Base-by-base conservation (phyloP, 192 early-diverging fungal species). In the Coemansia sp. region DNA sequence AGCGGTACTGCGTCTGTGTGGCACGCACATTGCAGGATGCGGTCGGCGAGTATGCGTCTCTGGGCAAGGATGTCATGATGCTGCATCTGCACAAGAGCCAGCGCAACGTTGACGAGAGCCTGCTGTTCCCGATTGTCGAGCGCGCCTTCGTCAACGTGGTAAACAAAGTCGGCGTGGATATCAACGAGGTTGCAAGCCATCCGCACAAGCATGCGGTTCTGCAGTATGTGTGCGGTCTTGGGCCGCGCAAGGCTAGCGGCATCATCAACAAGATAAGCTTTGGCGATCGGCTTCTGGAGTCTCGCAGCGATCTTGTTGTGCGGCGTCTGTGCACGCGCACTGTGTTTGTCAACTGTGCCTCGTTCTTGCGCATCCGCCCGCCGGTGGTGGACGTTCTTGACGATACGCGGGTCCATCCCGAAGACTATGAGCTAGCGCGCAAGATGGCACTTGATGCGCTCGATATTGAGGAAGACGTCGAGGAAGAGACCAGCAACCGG, bases 391-490 rank as follows among this genome's bases (percentile, higher is more conserved):
- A 97, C 70, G 83, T 93, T 33, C 81, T 99, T 36, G 97, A 99
- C 77, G 90, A 92, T 59, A 99, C 95, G 34, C 87, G 95, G 42
- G 92, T 99, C 53, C 97, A 98, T 73, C 93, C 93, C 7, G 90
- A 96, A 75, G 92, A 98, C 72, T 99, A 99, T 67, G 90, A 91
- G 35, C 76, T 98, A 42, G 95, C 95, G 1, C 87, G 95, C 34
- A 95, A 99, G 79, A 98, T 98, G 95, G 95, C 92, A 13, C 88
- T 91, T 5, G 95, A 96, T 71, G 95, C 95, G 0, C 77, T 98
- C 50, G 97, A 97, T 70, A 87, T 95, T 58, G 90, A 91, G 54
- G 89, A 89, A 22, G 91, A 92, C 43, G 90, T 77, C 20, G 87
- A 89, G 2, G 87, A 89, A n/a, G 86, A 85, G 34, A 81, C 85